phyloP scores from a whole-genome alignment of 495 filamentous ascomycete species.

The Penicillium pulvis region DNA sequence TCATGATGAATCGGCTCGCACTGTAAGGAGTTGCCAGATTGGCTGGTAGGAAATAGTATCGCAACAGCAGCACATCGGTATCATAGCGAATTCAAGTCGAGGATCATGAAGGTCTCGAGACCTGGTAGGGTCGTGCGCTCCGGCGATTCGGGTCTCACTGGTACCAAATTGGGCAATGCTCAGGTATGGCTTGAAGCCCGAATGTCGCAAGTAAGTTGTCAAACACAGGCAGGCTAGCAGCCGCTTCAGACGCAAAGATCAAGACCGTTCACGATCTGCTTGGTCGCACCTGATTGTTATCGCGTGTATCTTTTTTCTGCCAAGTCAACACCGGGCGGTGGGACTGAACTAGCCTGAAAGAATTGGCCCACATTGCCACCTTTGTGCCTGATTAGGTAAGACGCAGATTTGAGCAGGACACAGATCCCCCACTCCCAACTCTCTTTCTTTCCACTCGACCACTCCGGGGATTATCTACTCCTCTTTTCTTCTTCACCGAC shows the following conservation, averaged over 20 bases:
- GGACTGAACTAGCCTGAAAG: conserved; percentile 2
- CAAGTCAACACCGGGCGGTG: conserved; percentile 3
- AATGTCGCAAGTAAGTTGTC: neutral
- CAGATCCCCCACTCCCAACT: conserved; percentile 23
- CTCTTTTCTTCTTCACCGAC: conserved; percentile 12
- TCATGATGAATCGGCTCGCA: conserved; percentile 1
- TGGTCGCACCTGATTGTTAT: neutral
- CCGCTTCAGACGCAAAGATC: neutral
- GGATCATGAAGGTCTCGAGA: neutral
- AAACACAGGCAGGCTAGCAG: neutral
- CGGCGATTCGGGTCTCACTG: neutral
- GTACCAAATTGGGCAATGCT: neutral
- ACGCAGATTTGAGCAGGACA: conserved; percentile 25
- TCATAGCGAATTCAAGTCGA: conserved; percentile 15
- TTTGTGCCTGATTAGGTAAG: conserved; percentile 40
- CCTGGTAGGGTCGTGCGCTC: conserved; percentile 1
- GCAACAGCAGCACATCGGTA: conserved; percentile 17
- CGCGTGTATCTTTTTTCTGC: conserved; percentile 12
- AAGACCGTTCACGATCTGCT: neutral
- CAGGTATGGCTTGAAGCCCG: too few species aligned
- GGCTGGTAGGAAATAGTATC: neutral
- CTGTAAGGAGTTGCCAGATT: neutral
- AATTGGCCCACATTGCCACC: conserved; percentile 12
- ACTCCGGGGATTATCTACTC: conserved; percentile 20
- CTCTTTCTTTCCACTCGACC: conserved; percentile 21